A percentile compares a stretch with the other conserved stretches of the same genome.
phyloP scores from a whole-genome alignment of 305 asterid species.

The Petunia hybrid region DNA sequence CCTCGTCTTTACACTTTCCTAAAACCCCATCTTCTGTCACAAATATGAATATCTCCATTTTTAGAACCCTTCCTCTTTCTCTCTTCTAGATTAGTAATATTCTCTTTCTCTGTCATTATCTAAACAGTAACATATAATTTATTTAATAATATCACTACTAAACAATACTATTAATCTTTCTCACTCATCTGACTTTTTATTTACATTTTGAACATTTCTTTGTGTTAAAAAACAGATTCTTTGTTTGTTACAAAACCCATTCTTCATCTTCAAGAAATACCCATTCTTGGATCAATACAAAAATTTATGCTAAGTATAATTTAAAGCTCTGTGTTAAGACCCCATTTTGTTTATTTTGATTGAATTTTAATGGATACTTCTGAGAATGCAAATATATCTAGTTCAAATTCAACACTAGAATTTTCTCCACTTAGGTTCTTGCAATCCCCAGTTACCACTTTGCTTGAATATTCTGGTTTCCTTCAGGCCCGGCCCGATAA shows the following conservation, averaged over 20 bases:
- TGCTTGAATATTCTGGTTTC: constrained; percentile 75
- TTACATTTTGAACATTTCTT: constrained; percentile 13
- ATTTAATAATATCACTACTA: not conserved
- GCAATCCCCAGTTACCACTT: constrained; percentile 70
- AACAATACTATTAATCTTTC: not conserved
- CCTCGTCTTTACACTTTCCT: not conserved
- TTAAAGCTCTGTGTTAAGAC: not conserved
- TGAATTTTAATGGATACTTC: constrained; percentile 41
- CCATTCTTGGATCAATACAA: not conserved
- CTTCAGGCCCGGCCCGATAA: constrained; percentile 60
- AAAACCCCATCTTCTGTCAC: constrained; percentile 1
- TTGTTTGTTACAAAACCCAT: not conserved
- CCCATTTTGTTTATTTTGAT: not conserved
- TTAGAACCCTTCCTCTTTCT: not conserved
- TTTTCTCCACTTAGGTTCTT: constrained; percentile 59
- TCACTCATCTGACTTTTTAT: constrained; percentile 34
- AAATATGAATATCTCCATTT: not conserved
- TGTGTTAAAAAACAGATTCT: not conserved
- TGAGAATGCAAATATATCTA: constrained; percentile 24
- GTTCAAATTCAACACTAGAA: constrained; percentile 26
- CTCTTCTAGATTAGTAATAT: not conserved
- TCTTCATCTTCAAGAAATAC: constrained; percentile 41
- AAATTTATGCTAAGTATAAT: not conserved
- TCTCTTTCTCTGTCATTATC: not conserved
- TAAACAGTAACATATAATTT: not conserved